These are phyloP conservation scores for Neonectria ditissima DNA, from an alignment of 2,329 filamentous ascomycete genomes.

Conservation along the genomic window DNA sequence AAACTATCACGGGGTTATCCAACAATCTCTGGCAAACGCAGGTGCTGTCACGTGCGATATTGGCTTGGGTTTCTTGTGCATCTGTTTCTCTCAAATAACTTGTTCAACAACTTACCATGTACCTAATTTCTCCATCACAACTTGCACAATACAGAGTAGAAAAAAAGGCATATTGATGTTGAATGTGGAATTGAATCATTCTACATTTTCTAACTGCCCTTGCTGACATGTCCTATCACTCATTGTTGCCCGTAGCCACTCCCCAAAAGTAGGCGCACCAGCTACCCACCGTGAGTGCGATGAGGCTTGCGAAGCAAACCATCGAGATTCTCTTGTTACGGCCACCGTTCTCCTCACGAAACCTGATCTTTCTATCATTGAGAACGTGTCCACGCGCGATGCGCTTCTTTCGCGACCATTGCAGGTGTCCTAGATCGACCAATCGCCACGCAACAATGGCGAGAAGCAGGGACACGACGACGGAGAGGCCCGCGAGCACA, in stretches of 20 bases:
- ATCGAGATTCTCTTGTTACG: constrained; percentile 56
- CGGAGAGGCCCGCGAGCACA: constrained; percentile 60
- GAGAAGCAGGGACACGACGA: constrained; percentile 56
- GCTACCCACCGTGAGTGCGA: constrained; percentile 60
- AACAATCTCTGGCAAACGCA: too few species aligned
- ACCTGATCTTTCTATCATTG: constrained; percentile 55
- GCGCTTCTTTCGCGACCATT: constrained; percentile 68
- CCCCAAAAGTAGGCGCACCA: constrained; percentile 71
- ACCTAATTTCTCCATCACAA: too few species aligned
- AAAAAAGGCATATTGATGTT: too few species aligned
- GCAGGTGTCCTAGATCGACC: constrained; percentile 59
- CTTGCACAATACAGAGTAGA: too few species aligned
- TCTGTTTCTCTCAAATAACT: not conserved
- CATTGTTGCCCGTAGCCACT: constrained; percentile 63
- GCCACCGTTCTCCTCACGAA: constrained; percentile 49
- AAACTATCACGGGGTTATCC: too few species aligned
- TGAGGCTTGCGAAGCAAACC: constrained; percentile 55
- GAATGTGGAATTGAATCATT: too few species aligned
- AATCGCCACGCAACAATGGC: constrained; percentile 51
- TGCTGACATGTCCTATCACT: constrained; percentile 1
- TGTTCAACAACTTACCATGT: too few species aligned
- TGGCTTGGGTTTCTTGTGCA: constrained; percentile 4
- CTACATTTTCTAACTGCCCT: not conserved
- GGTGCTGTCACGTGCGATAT: too few species aligned
- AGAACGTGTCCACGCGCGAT: constrained; percentile 55